A percentile compares a stretch with the other conserved stretches of the same genome.
Conservation (phyloP, 23 red algal genomes). For the Cyanidium caldarium region DNA sequence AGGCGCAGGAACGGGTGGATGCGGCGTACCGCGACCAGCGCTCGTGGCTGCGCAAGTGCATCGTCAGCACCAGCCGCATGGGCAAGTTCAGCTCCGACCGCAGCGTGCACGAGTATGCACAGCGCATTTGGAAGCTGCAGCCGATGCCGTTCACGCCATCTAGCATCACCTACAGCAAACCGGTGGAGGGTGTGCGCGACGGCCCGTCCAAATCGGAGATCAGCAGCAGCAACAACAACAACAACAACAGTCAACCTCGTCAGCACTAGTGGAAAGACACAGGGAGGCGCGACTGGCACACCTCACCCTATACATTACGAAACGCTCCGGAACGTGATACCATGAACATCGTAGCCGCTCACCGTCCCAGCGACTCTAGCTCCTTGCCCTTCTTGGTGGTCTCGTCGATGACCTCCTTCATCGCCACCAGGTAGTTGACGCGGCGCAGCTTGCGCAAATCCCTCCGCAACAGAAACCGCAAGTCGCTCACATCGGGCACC, state of each 20-base stretch:
- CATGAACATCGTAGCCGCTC: not conserved
- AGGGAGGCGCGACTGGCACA: too few relatives aligned
- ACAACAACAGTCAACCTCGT: too few relatives aligned
- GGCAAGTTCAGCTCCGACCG: constrained; percentile 92
- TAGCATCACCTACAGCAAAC: constrained; percentile 61
- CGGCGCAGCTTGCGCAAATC: constrained; percentile 51
- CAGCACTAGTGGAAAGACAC: too few relatives aligned
- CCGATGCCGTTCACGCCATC: constrained; percentile 68
- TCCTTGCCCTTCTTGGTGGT: constrained; percentile 12
- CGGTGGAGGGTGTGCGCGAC: not conserved
- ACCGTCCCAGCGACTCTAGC: constrained; percentile 3
- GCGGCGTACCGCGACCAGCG: constrained; percentile 67
- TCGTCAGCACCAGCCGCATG: constrained; percentile 63
- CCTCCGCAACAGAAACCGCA: constrained; percentile 81
- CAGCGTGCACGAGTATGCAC: constrained; percentile 84
- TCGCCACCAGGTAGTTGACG: constrained; percentile 78
- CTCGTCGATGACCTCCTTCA: constrained; percentile 73
- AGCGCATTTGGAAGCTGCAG: constrained; percentile 94
- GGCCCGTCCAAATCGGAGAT: not conserved
- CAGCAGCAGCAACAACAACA: not conserved
- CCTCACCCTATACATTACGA: too few relatives aligned
- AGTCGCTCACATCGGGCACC: constrained; percentile 59
- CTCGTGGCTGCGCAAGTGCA: constrained; percentile 72
- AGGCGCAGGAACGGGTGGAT: constrained; percentile 75
- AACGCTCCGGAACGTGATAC: too few relatives aligned